Percentiles rank a stretch among this genome's conserved stretches.
Conservation (phyloP, 805 yeast genomes). For the Candida incommunis region DNA sequence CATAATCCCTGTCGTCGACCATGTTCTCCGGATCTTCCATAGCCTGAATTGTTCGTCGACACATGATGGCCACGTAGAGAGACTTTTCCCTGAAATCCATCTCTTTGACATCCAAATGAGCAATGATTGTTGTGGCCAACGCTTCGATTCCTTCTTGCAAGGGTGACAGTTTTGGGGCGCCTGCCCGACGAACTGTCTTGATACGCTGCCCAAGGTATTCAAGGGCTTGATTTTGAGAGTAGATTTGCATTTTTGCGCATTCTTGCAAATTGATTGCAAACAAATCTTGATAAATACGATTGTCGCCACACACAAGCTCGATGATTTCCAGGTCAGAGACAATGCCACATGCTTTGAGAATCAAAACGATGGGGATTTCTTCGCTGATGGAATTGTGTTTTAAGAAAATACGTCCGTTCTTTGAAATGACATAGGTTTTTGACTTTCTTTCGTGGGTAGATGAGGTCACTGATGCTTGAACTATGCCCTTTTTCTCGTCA, state of each 20-base stretch:
- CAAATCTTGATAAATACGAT: constrained; percentile 77
- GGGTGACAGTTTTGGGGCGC: constrained; percentile 62
- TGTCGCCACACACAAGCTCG: constrained; percentile 87
- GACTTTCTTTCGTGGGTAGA: constrained; percentile 98
- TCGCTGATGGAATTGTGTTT: constrained; percentile 94
- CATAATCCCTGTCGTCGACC: constrained; percentile 98
- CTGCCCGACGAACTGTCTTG: constrained; percentile 79
- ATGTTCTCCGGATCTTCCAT: constrained; percentile 73
- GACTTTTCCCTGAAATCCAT: constrained; percentile 91
- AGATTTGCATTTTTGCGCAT: constrained; percentile 69
- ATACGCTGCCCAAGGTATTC: constrained; percentile 85
- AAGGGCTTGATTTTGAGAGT: constrained; percentile 87
- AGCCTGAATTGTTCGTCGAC: constrained; percentile 90
- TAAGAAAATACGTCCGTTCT: constrained; percentile 74
- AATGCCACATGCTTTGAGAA: constrained; percentile 88
- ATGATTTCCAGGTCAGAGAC: constrained; percentile 84
- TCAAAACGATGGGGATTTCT: constrained; percentile 88
- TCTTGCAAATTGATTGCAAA: constrained; percentile 92
- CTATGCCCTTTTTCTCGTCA: constrained; percentile 85
- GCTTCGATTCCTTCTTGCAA: constrained; percentile 93
- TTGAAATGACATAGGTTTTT: constrained; percentile 88
- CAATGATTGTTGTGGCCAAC: constrained; percentile 82
- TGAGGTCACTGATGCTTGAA: constrained; percentile 95
- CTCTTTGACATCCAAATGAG: constrained; percentile 77
- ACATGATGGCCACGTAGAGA: constrained; percentile 87